Conservation (phyloP, 148 eudicot genomes). For the Vaccinium myrtillus region DNA sequence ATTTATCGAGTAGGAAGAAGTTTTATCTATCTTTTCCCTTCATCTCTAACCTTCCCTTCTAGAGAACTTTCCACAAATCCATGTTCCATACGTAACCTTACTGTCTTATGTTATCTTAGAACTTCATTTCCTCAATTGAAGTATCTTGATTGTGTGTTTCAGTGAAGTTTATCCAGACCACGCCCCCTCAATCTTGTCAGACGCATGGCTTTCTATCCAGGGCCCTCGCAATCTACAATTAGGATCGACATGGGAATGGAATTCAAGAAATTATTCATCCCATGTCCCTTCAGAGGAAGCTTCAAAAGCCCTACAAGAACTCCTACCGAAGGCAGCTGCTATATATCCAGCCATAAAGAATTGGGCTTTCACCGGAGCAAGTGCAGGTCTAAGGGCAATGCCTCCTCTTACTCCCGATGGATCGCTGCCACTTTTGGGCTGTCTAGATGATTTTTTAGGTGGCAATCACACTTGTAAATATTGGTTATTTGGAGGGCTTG, state of each 20-base stretch:
- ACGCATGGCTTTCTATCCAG: conserved; percentile 87
- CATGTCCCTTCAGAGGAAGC: conserved; percentile 66
- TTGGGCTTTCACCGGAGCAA: conserved; percentile 62
- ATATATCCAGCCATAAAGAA: conserved; percentile 63
- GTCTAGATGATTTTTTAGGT: conserved; percentile 55
- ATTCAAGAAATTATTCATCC: conserved; percentile 63
- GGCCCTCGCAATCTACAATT: conserved; percentile 57
- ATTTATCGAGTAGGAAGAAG: background rate
- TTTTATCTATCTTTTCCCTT: background rate
- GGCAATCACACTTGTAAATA: conserved; percentile 39
- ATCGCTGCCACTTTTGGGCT: conserved; percentile 81
- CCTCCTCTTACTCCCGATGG: conserved; percentile 82
- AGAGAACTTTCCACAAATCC: background rate
- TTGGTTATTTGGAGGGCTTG: conserved; percentile 91
- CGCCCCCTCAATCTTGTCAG: conserved; percentile 86
- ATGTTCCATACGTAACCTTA: background rate
- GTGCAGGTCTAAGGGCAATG: conserved; percentile 91
- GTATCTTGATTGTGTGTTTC: conserved; percentile 18
- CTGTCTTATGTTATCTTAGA: background rate
- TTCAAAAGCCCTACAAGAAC: conserved; percentile 59
- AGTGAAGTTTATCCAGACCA: conserved; percentile 61
- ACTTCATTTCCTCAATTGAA: background rate
- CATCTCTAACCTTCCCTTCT: background rate
- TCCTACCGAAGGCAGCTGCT: conserved; percentile 71
- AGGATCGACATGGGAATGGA: conserved; percentile 99